These are phyloP conservation scores for Zizania palustris DNA, from an alignment of 202 grass and related monocot species.

Conservation along the genomic window DNA sequence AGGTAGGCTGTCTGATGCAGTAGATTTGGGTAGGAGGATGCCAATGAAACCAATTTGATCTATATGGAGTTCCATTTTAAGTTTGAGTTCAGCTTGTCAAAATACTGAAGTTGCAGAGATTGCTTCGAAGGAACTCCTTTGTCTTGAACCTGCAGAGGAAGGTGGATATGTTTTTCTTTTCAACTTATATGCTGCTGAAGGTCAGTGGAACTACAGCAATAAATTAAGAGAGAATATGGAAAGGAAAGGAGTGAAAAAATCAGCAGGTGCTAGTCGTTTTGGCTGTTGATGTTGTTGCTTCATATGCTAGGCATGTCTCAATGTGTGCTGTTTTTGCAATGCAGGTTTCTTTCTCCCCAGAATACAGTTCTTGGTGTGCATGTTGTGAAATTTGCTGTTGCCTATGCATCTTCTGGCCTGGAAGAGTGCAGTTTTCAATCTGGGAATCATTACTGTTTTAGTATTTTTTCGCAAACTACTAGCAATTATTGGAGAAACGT, in stretches of 20 bases:
- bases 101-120: conserved; percentile 55
- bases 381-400: background rate
- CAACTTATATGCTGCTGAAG: conserved; percentile 58
- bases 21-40: conserved; percentile 51
- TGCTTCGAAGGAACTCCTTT: conserved; percentile 50
- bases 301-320: conserved; percentile 8
- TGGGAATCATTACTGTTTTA: background rate
- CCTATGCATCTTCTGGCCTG: background rate
- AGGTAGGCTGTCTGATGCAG: conserved; percentile 53
- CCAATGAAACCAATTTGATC: conserved; percentile 58
- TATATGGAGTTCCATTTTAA: conserved; percentile 71
- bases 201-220: conserved; percentile 51
- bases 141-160: conserved; percentile 56
- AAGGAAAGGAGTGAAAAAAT: conserved; percentile 55
- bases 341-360: conserved; percentile 4
- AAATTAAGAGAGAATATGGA: conserved; percentile 57
- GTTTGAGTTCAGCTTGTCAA: conserved; percentile 45
- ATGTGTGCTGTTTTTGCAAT: background rate
- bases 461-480: background rate
- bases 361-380: background rate
- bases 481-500: background rate
- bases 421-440: background rate
- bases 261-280: conserved; percentile 48
- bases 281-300: conserved; percentile 42
- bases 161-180: conserved; percentile 63